phyloP scores from a whole-genome alignment of 1,284 basidiomycete genomes.

The Trichosporon sp. region DNA sequence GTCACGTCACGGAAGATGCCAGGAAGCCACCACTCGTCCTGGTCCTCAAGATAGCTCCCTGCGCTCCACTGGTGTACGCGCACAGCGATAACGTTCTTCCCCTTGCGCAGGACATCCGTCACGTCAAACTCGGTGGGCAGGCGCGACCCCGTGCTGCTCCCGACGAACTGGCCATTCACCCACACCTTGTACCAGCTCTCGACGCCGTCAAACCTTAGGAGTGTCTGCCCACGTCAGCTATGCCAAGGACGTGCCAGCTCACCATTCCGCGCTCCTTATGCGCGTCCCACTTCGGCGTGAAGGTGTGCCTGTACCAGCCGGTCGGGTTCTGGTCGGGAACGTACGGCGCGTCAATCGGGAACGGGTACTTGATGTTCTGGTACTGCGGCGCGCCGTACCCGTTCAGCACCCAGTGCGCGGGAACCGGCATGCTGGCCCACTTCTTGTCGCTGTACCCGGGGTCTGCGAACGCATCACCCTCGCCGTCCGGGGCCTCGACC shows the following conservation, averaged over 20 bases:
- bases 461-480: conserved; percentile 9
- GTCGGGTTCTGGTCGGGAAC: conserved; percentile 25
- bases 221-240: not conserved
- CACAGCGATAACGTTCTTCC: conserved; percentile 18
- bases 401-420: conserved; percentile 18
- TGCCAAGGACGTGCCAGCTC: not conserved
- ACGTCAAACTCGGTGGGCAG: conserved; percentile 26
- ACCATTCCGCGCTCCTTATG: conserved; percentile 9
- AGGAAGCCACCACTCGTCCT: conserved; percentile 31
- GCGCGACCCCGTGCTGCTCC: conserved; percentile 19
- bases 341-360: conserved; percentile 16
- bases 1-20: conserved; percentile 29
- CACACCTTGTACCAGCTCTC: conserved; percentile 29
- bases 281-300: conserved; percentile 10
- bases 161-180: conserved; percentile 24
- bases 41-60: conserved; percentile 25
- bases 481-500: not conserved
- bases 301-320: conserved; percentile 15
- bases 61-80: conserved; percentile 27
- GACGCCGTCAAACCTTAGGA: conserved; percentile 29
- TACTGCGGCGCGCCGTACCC: conserved; percentile 18
- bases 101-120: conserved; percentile 1
- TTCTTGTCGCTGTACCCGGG: conserved; percentile 5
- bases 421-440: conserved; percentile 15
- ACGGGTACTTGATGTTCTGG: conserved; percentile 19